Evolutionary conservation across 495 filamentous ascomycete genomes (phyloP).

Genomic region (Xylaria venustula): DNA sequence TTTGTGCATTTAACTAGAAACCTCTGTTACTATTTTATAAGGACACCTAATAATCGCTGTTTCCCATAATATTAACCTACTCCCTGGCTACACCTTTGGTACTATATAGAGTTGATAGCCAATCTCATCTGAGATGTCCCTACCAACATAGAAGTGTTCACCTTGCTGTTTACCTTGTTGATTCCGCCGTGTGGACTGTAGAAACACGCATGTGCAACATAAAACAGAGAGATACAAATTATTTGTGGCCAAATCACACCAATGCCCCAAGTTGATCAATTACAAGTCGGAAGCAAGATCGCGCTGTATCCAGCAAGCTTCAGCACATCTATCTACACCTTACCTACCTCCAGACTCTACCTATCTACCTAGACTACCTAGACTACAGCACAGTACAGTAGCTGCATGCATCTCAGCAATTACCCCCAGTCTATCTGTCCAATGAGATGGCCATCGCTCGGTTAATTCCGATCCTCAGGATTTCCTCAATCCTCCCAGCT

Average conservation of each 20-base stretch:
- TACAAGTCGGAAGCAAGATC: not conserved
- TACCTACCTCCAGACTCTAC: not conserved
- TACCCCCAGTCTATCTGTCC: not conserved
- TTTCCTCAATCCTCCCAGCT: not conserved
- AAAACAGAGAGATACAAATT: not conserved
- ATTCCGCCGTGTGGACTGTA: no score
- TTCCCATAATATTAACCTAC: no score
- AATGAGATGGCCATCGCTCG: not conserved
- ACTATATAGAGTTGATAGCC: not conserved
- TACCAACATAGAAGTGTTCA: not conserved
- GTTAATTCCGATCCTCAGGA: not conserved
- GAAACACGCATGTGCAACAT: slow-evolving; percentile 3
- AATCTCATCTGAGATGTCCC: not conserved
- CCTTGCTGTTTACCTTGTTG: no score
- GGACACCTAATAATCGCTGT: no score
- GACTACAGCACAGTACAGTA: not conserved
- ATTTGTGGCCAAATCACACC: not conserved
- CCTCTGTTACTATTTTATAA: no score
- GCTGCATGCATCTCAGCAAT: no score
- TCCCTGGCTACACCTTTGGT: not conserved
- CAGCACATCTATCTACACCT: not conserved
- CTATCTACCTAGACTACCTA: not conserved
- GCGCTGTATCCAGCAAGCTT: not conserved
- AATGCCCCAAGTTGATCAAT: not conserved
- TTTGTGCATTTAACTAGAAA: no score